These are phyloP conservation scores for Dipteronia dyeriana DNA, from an alignment of 345 rosid species.

Conservation along the genomic window DNA sequence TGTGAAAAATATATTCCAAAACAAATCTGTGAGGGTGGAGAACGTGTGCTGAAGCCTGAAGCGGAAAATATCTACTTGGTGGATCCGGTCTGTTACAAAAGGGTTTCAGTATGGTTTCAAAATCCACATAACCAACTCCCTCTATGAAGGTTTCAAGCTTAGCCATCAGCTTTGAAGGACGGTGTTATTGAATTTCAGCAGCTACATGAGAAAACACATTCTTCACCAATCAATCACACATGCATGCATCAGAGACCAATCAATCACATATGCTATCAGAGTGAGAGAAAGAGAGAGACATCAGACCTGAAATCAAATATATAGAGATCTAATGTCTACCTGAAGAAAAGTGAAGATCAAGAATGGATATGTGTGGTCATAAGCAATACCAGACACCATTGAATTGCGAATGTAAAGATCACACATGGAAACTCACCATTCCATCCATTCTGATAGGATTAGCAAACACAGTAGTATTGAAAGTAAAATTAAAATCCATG, in stretches of 20 bases:
- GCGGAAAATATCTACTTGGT: too few species aligned
- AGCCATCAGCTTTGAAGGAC: not conserved
- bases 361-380: not conserved
- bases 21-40: too few species aligned
- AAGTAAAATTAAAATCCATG: too few species aligned
- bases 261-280: constrained; percentile 1
- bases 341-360: not conserved
- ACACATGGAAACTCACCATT: too few species aligned
- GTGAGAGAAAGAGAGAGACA: not conserved
- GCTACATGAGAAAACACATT: too few species aligned
- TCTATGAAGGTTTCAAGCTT: not conserved
- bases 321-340: constrained; percentile 8
- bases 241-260: constrained; percentile 1
- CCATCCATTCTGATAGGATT: too few species aligned
- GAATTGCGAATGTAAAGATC: too few species aligned
- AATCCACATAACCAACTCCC: not conserved
- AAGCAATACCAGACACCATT: not conserved
- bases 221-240: not conserved
- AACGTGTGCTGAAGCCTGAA: too few species aligned
- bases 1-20: too few species aligned
- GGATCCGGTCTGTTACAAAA: too few species aligned
- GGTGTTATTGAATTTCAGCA: not conserved
- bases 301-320: not conserved
- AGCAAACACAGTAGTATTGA: too few species aligned
- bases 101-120: not conserved